Base-by-base conservation (phyloP, 768 basidiomycete genomes). In the Candolleomyces efflorescens region DNA sequence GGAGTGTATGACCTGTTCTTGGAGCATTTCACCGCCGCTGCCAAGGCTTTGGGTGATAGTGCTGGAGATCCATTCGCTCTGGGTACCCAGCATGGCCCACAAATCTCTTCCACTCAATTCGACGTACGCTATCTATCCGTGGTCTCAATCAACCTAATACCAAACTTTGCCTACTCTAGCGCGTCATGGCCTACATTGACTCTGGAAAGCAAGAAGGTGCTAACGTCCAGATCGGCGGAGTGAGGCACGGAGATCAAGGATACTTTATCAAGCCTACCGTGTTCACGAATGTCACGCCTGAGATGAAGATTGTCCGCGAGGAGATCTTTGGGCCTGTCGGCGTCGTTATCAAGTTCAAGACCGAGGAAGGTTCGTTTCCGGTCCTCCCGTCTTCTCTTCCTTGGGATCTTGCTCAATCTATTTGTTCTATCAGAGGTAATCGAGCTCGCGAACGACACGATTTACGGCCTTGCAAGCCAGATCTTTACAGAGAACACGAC, bases 271-370 rank as follows among this genome's bases (percentile, higher is more conserved):
- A 71, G 54, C 90, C 86, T 1, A 92, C 91, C 3, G 74, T 91
- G 61, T 86, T 91, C 69, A 81, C 84, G 9, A 76, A 89, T 61
- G 78, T 78, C 39, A 78, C 71, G 36, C 76, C 80, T 0, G 80
- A 83, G 27, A 88, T 89, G 84, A 83, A 80, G 68, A 89, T 90
- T 54, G 82, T 86, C 10, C 67, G 67, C 46, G 85, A 86, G 61
- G 83, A 91, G 67, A 89, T 90, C 59, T 90, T 91, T 63, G 89
- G 89, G 9, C 89, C 90, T 26, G 89, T 91, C 44, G 81, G 82
- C 56, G 86, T 83, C 37, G 71, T 92, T 36, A 75, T 82, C 72
- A 87, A 86, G 65, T 92, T 94, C 77, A 79, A 78, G 53, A 76
- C 75, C 71, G 22, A 10, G 64, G 63, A 46, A 3, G 56, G 58